Conservation (phyloP, 805 yeast species). For the Saccharomycopsis sp. region DNA sequence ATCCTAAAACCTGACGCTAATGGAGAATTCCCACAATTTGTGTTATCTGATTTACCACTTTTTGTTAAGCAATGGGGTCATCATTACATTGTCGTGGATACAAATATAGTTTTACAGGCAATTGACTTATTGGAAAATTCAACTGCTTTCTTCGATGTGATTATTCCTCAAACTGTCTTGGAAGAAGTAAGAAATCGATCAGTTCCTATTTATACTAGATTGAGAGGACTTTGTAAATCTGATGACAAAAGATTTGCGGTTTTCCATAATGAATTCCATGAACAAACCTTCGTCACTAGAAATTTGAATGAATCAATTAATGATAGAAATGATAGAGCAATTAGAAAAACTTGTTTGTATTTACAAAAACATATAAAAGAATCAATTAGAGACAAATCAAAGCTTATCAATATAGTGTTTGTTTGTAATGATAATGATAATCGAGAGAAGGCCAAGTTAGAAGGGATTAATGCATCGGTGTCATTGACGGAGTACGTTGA, state of each 20-base stretch:
- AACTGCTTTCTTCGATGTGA: conserved; percentile 76
- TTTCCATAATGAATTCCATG: conserved; percentile 86
- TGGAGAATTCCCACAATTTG: conserved; percentile 58
- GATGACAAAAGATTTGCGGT: conserved; percentile 81
- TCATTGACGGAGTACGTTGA: conserved; percentile 61
- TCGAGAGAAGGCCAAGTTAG: conserved; percentile 45
- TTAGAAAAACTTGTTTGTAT: conserved; percentile 69
- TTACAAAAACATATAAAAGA: conserved; percentile 55
- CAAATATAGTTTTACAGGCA: conserved; percentile 80
- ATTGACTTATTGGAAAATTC: conserved; percentile 82
- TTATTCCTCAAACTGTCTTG: conserved; percentile 89
- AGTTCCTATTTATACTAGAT: conserved; percentile 78
- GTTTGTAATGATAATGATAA: conserved; percentile 77
- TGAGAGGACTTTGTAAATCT: conserved; percentile 64
- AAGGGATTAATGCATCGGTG: conserved; percentile 48
- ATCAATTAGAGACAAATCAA: conserved; percentile 25
- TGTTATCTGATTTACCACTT: conserved; percentile 59
- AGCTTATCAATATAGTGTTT: conserved; percentile 42
- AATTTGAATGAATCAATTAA: conserved; percentile 64
- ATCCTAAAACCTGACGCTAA: conserved; percentile 54
- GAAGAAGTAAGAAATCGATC: conserved; percentile 89
- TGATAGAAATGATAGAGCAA: conserved; percentile 89
- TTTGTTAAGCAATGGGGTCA: conserved; percentile 42
- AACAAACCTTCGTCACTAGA: conserved; percentile 61
- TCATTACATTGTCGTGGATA: conserved; percentile 84